phyloP scores from a whole-genome alignment of 345 rosid species.

The Draba incana region DNA sequence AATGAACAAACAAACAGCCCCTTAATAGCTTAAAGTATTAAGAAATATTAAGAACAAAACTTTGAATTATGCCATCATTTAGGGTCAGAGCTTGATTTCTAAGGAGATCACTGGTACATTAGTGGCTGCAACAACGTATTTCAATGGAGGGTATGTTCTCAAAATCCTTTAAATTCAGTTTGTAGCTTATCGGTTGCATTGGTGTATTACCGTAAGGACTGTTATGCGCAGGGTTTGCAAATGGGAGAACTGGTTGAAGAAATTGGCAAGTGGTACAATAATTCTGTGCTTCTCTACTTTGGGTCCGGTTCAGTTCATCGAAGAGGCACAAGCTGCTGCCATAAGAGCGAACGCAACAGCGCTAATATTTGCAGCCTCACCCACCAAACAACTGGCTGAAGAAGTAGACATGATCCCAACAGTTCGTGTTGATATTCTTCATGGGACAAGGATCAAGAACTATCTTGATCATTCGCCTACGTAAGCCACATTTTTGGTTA shows the following conservation, averaged over 20 bases:
- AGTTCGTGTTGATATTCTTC: slow-evolving; percentile 52
- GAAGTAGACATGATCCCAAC: slow-evolving; percentile 56
- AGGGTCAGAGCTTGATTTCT: slow-evolving; percentile 70
- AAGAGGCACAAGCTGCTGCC: slow-evolving; percentile 58
- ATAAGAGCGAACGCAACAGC: slow-evolving; percentile 51
- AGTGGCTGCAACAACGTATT: slow-evolving; percentile 48
- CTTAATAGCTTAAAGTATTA: too few relatives aligned
- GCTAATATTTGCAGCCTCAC: slow-evolving; percentile 60
- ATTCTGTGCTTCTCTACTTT: slow-evolving; percentile 61
- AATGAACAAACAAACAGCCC: too few relatives aligned
- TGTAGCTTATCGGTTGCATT: background rate
- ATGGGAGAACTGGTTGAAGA: slow-evolving; percentile 44
- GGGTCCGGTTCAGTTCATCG: slow-evolving; percentile 47
- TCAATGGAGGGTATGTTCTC: slow-evolving; percentile 49
- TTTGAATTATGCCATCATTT: slow-evolving; percentile 10
- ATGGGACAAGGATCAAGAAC: slow-evolving; percentile 55
- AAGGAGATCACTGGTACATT: slow-evolving; percentile 50
- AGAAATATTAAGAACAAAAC: background rate
- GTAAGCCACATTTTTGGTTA: slow-evolving; percentile 36
- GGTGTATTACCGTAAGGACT: background rate
- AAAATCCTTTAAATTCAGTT: background rate
- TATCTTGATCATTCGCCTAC: slow-evolving; percentile 46
- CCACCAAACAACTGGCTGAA: slow-evolving; percentile 52
- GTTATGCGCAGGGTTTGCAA: slow-evolving; percentile 47
- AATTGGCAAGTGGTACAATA: slow-evolving; percentile 47